Percentiles rank a stretch among this genome's conserved stretches.
Evolutionary conservation across 2,329 filamentous ascomycete species (phyloP).

Genomic region (Aspergillus terreus): DNA sequence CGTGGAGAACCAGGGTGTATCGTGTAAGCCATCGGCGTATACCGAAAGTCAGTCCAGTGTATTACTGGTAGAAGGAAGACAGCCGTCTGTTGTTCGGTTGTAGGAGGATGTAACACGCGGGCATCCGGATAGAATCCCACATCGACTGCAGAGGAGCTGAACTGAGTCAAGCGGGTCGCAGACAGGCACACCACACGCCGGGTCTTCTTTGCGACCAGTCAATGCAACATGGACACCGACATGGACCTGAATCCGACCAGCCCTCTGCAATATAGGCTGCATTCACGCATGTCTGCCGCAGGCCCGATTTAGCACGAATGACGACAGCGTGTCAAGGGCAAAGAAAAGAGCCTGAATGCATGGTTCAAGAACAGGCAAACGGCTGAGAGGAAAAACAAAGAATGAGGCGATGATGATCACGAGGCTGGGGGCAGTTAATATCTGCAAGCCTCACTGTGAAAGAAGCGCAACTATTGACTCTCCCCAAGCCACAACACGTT

Average conservation of each 20-base stretch:
- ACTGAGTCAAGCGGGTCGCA: not conserved
- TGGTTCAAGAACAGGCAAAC: not conserved
- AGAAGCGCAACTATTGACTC: slow-evolving; percentile 10
- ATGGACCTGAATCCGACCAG: not conserved
- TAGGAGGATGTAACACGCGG: no score
- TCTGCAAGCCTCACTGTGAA: slow-evolving; percentile 10
- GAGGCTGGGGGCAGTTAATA: slow-evolving; percentile 9
- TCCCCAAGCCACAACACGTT: slow-evolving; percentile 18
- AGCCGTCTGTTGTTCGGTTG: no score
- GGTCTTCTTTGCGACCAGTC: not conserved
- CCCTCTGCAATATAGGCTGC: no score
- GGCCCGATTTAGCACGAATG: not conserved
- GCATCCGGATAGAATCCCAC: no score
- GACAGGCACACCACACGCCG: not conserved
- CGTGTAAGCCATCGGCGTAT: not conserved
- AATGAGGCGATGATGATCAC: slow-evolving; percentile 9
- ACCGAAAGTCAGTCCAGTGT: not conserved
- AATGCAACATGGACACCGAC: not conserved
- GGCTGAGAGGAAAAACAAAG: not conserved
- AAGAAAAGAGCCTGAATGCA: not conserved
- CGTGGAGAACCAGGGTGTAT: not conserved
- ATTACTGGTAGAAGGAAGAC: not conserved
- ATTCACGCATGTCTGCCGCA: no score
- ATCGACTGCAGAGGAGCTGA: not conserved
- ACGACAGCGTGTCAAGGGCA: not conserved